A percentile compares a stretch with the other conserved stretches of the same genome.
Conservation (phyloP, 2,329 filamentous ascomycete genomes). For the Neonectria sp. region DNA sequence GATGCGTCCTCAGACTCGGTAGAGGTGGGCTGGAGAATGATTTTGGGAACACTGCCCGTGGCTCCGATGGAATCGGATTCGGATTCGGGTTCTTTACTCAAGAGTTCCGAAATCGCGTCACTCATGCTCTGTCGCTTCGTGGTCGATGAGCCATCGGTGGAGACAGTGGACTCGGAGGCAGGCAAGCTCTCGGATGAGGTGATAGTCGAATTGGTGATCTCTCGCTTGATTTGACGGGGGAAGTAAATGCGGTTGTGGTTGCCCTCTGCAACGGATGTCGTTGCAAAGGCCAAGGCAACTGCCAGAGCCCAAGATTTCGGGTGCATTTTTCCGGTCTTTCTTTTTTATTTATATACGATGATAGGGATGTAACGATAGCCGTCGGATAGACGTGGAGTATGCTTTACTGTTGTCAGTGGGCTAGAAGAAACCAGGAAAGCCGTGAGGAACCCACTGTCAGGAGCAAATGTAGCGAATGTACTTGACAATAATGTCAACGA, state of each 20-base stretch:
- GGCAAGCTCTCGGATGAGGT: slow-evolving; percentile 46
- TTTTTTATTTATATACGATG: slow-evolving; percentile 40
- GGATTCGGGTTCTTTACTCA: slow-evolving; percentile 28
- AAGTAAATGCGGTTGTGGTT: slow-evolving; percentile 70
- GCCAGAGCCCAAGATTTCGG: slow-evolving; percentile 62
- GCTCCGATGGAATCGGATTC: slow-evolving; percentile 25
- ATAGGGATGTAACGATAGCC: slow-evolving; percentile 36
- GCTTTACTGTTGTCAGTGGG: slow-evolving; percentile 34
- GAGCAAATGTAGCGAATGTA: slow-evolving; percentile 69
- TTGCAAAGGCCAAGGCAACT: slow-evolving; percentile 64
- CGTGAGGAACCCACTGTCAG: slow-evolving; percentile 60
- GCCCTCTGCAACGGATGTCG: slow-evolving; percentile 61
- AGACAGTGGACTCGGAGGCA: slow-evolving; percentile 35
- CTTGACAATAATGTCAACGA: slow-evolving; percentile 71
- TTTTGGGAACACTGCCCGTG: slow-evolving; percentile 37
- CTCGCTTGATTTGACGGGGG: slow-evolving; percentile 69
- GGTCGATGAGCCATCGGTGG: slow-evolving; percentile 25
- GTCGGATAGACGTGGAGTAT: slow-evolving; percentile 40
- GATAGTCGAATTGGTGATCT: slow-evolving; percentile 61
- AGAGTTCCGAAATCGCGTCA: slow-evolving; percentile 45
- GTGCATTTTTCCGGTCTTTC: slow-evolving; percentile 60
- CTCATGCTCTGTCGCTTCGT: slow-evolving; percentile 38
- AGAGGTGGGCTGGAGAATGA: slow-evolving; percentile 42
- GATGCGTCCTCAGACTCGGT: slow-evolving; percentile 28
- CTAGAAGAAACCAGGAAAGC: not conserved